Evolutionary conservation across 108 stramenopile species (phyloP), one percentile per base, ranked within the genome.

Genomic region (Skeletonema marinoi): DNA sequence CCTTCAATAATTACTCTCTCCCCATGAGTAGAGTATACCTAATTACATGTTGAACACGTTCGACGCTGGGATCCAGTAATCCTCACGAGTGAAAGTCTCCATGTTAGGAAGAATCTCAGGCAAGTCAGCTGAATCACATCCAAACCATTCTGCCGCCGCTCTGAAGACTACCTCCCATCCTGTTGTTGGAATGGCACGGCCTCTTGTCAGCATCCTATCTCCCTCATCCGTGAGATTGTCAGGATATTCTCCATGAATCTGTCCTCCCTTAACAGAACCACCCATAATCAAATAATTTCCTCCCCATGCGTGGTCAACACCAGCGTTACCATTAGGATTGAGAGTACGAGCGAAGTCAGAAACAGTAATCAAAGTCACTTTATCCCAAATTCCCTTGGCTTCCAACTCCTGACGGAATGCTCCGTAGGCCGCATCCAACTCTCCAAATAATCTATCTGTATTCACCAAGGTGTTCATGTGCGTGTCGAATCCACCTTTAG

Each of bases 341-440:
- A 94, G 75, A 32, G 91, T 92, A 1, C 91, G 77, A 11, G 68
- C 88, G 64, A 94, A 94, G 14, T 94, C 93, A 32, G 88, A 88
- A 31, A 77, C 70, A 10, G 74, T 66, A 1, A 92, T 84, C 36
- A 90, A 59, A 2, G 73, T 63, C 16, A 86, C 81, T 48, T 69
- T 31, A 14, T 89, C 77, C 88, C 88, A 92, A 33, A 86, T 64
- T 35, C 79, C 83, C 69, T 74, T 66, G 51, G 46, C 64, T 32
- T 84, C 86, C 67, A 89, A 25, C 63, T 90, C 89, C 12, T 68
- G 42, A 46, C 70, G 75, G 78, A 92, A 92, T 12, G 78, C 70
- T 25, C 60, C 16, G 12, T 89, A 25, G n/a, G 77, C 87, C 29
- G 36, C 71, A 67, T 90, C 78, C 39, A 90, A 72, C 6, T 44